Evolutionary conservation across 306 rosid genomes (phyloP).

Genomic region (Boehmeria nivea): DNA sequence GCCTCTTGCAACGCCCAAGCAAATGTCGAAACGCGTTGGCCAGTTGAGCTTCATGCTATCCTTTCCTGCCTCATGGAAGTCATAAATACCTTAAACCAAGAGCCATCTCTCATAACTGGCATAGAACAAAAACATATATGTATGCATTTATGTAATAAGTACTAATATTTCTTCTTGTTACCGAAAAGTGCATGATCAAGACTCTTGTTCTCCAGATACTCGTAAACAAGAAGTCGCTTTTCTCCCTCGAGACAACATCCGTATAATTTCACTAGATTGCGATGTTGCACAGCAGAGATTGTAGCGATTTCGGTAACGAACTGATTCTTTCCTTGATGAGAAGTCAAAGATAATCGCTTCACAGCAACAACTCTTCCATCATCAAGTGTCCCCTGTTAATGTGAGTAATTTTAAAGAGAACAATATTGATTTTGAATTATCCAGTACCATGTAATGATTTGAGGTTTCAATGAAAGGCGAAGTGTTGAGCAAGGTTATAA

Average conservation of each 20-base stretch:
- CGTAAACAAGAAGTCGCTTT: slow-evolving; percentile 70
- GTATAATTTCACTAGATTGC: slow-evolving; percentile 68
- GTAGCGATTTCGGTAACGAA: slow-evolving; percentile 82
- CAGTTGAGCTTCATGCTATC: slow-evolving; percentile 41
- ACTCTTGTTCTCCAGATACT: slow-evolving; percentile 74
- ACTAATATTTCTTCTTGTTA: slow-evolving; percentile 18
- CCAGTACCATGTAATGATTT: too few species aligned
- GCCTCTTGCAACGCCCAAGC: slow-evolving; percentile 74
- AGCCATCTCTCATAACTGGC: too few species aligned
- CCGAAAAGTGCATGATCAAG: slow-evolving; percentile 88
- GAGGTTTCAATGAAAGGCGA: too few species aligned
- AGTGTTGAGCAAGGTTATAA: too few species aligned
- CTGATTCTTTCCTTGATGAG: slow-evolving; percentile 82
- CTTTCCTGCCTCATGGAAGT: slow-evolving; percentile 31
- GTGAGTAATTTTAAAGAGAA: too few species aligned
- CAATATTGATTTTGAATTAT: too few species aligned
- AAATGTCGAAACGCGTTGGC: slow-evolving; percentile 65
- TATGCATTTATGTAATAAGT: not conserved
- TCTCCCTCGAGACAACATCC: slow-evolving; percentile 77
- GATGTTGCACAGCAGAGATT: slow-evolving; percentile 80
- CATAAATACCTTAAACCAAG: too few species aligned
- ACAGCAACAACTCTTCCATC: slow-evolving; percentile 81
- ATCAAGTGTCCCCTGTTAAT: slow-evolving; percentile 59
- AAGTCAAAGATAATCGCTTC: slow-evolving; percentile 67
- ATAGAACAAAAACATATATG: too few species aligned